These are phyloP conservation scores for Penicillium sumatraense DNA, from an alignment of 2,329 filamentous ascomycete genomes.

Conservation along the genomic window DNA sequence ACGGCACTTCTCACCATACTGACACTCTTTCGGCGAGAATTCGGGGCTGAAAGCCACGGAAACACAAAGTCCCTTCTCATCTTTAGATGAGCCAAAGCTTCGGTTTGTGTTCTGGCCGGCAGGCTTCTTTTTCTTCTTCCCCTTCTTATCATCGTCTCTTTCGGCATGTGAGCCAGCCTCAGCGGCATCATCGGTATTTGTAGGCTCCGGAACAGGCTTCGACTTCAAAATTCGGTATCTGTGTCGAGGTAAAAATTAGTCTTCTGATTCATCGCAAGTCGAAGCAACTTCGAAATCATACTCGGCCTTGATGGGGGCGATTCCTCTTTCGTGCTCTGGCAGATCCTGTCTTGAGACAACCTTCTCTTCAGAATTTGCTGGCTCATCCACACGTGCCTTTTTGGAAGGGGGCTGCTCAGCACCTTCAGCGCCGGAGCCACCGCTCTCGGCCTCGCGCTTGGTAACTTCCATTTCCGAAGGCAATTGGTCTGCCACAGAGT, in stretches of 20 bases:
- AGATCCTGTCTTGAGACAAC: too few relatives aligned
- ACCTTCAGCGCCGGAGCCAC: constrained; percentile 18
- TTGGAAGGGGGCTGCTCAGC: constrained; percentile 58
- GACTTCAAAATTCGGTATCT: constrained; percentile 38
- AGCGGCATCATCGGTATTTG: constrained; percentile 61
- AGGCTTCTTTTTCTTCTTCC: constrained; percentile 61
- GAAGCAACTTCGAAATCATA: constrained; percentile 8
- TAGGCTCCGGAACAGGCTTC: constrained; percentile 20
- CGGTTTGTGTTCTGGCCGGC: constrained; percentile 83
- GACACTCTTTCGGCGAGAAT: constrained; percentile 77
- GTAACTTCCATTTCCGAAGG: constrained; percentile 18
- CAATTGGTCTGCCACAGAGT: constrained; percentile 10
- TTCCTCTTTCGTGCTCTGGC: constrained; percentile 56
- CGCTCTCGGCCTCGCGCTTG: constrained; percentile 27
- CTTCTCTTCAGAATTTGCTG: constrained; percentile 27
- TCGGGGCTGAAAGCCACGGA: constrained; percentile 73
- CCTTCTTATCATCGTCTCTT: constrained; percentile 42
- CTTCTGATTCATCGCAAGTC: neutral
- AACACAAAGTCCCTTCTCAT: constrained; percentile 77
- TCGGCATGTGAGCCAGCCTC: constrained; percentile 58
- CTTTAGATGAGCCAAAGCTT: constrained; percentile 77
- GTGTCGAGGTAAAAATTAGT: constrained; percentile 7
- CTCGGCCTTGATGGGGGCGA: constrained; percentile 76
- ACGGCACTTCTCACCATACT: constrained; percentile 79
- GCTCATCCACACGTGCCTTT: constrained; percentile 60